Evolutionary conservation across 805 yeast species (phyloP), one percentile per base, ranked within the genome.

Genomic region (Saturnispora besseyi): DNA sequence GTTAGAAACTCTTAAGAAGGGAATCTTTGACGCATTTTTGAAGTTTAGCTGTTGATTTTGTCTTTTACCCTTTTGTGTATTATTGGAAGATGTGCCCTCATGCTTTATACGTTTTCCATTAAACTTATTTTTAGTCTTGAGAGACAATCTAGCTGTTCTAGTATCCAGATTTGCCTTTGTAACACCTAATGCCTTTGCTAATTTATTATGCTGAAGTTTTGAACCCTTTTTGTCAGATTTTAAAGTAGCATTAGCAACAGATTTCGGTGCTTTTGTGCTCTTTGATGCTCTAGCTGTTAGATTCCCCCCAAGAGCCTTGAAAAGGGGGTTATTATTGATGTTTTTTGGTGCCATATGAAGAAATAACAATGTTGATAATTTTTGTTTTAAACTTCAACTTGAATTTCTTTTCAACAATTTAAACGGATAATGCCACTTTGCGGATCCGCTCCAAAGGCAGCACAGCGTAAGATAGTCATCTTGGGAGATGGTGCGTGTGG

Each of bases 401-500:
- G 11, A 7, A 36, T 43, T 24, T 24, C 32, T 31, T 41, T 21
- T 33, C 21, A 30, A 21, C 28, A 33, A 38, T 13, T 18, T 28
- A 26, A 24, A 15, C 22, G 21, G 24, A 31, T 26, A 48, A 72
- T 73, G 77, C 68, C 75, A 37, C 56, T 73, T 55, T 73, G 77
- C 58, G 77, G 77, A 50, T 58, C 70, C 37, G 55, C 71, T 24
- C 69, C 71, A 51, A 73, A 73, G 57, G 73, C 79, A 72, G 87
- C 88, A 55, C 89, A 87, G 68, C 84, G 96, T 59, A 90, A 90
- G 66, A 88, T 90, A 49, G 98, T 90, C 59, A 90, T 90, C 54
- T 73, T 91, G 28, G 98, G 98, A 46, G 97, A 91, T 69, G 97
- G 98, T 79, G 97, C 98, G 22, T 91, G 97, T 72, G 99, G 99